phyloP scores from a whole-genome alignment of 2,329 filamentous ascomycete genomes.

The Teratosphaeria destructans region DNA sequence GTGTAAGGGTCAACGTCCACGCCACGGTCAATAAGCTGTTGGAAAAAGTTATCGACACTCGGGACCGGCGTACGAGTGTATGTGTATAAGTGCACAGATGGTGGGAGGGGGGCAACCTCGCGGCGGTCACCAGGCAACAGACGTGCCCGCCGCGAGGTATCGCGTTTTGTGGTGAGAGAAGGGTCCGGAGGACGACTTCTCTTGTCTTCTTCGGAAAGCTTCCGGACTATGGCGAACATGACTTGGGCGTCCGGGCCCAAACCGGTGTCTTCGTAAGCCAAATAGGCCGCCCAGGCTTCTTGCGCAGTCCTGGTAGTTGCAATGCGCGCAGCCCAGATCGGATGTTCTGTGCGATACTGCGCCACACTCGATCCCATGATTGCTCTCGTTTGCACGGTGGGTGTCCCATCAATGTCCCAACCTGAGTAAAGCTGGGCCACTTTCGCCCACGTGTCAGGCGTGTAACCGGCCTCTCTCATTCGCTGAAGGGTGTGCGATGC shows the following conservation, averaged over 20 bases:
- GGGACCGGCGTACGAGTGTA: conserved; percentile 53
- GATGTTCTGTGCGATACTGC: neutral
- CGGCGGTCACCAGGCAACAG: conserved; percentile 50
- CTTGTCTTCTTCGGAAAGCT: conserved; percentile 34
- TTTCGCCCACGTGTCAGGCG: conserved; percentile 40
- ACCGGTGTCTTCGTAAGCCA: conserved; percentile 41
- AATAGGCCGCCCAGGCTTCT: conserved; percentile 56
- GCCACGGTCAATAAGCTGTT: conserved; percentile 44
- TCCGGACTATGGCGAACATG: conserved; percentile 48
- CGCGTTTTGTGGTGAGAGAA: neutral
- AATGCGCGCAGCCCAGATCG: conserved; percentile 48
- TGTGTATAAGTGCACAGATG: conserved; percentile 55
- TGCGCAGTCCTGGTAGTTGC: conserved; percentile 49
- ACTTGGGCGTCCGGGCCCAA: conserved; percentile 30
- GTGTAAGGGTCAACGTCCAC: conserved; percentile 41
- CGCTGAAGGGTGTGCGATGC: conserved; percentile 45
- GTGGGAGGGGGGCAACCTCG: conserved; percentile 45
- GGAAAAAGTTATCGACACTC: conserved; percentile 47
- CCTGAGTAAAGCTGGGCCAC: conserved; percentile 46
- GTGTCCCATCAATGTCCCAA: conserved; percentile 53
- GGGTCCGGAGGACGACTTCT: conserved; percentile 1
- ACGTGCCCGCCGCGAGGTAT: neutral
- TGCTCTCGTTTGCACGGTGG: conserved; percentile 49
- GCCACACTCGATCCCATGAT: neutral
- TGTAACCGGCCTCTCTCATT: conserved; percentile 52